Base-by-base conservation (phyloP, 2,329 filamentous ascomycete genomes). In the Thermoascus crustaceus region DNA sequence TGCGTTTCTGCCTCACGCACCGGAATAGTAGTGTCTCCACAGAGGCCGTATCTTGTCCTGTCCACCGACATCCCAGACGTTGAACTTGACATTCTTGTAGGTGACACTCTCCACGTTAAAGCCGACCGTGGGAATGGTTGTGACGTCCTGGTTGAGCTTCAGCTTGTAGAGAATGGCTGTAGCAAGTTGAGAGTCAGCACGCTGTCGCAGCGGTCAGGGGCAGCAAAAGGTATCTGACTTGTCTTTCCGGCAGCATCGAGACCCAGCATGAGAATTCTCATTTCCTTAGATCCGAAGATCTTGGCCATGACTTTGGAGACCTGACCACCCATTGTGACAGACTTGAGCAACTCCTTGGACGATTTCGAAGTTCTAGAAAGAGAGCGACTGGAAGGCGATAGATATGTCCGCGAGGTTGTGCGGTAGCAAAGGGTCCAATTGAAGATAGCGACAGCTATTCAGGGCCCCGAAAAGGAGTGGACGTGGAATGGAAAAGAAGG, bases 61-160 rank as follows among this genome's bases (percentile, higher is more conserved):
- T 47, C 89, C 89, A 66, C 89, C 89, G 41, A 96, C 89, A 71
- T 96, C 89, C 89, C 89, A 96, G 45, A 96, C 89, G 56, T 93
- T 96, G 73, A 96, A 96, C 68, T 95, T 93, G 67, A 95, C 88
- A 65, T 96, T 96, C 76, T 95, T 95, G 74, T 94, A 95, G 50
- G 88, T 93, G 55, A 96, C 88, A 4, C 87, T 94, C 74, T 96
- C 89, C 65, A 96, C 91, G 75, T 96, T 96, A 76, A 96, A 96
- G 52, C 89, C 91, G 53, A 98, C 91, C 21, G 91, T 98, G 30
- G 91, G 91, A 59, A 96, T 96, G 34, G 91, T 96, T 43, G 91
- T 96, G 55, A 96, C 88, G 60, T 94, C 88, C 73, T 96, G 87
- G 66, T 89, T 88, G 42, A 96, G 80, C 77, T 96, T 96, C 59